Base-by-base conservation (phyloP, 208 protist species). In the Crithidia fasciculata region DNA sequence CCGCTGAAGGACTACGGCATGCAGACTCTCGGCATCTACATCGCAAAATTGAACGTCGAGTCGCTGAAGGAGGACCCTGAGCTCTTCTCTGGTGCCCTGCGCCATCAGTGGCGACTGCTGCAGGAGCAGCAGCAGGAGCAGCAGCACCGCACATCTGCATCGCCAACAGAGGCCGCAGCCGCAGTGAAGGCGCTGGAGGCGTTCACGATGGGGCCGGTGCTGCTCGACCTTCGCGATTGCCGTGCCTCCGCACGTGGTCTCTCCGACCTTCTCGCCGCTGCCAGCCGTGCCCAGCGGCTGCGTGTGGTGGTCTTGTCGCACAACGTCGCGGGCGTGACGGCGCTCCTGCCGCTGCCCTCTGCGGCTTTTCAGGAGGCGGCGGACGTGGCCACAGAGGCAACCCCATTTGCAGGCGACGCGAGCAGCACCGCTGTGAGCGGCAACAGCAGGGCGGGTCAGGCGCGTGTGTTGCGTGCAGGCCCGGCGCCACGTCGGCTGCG, bases 1-100 rank as follows among this genome's bases (percentile, higher is more conserved):
- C 75, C 80, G 15, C 67, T 95, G 3, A 75, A 84, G 45, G 91
- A 95, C 70, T 87, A 93, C 65, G 91, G 91, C 43, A 84, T 95
- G 62, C 91, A 90, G 68, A 81, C 83, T 16, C 82, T 95, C n/a
- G 76, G 75, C 36, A 86, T 93, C 45, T 93, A 93, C 69, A 65
- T 95, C 8, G 52, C 85, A 4, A 89, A 91, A 70, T 66, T 91
- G 72, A 81, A 78, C 16, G 40, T 83, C 47, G 64, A 62, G 45
- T 44, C 76, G 10, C 52, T 91, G 28, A 8, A 54, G 37, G 56
- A 65, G 36, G 84, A 90, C 28, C 70, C 70, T 5, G 69, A 82
- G 50, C 76, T 93, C 39, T 90, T 89, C 47, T 66, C 82, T 16
- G 53, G 50, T n/a, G 60, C 36, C 37, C 70, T 91, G 69, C 70